These are phyloP conservation scores for Bruguiera parviflora DNA, from an alignment of 345 rosid species.

Conservation along the genomic window DNA sequence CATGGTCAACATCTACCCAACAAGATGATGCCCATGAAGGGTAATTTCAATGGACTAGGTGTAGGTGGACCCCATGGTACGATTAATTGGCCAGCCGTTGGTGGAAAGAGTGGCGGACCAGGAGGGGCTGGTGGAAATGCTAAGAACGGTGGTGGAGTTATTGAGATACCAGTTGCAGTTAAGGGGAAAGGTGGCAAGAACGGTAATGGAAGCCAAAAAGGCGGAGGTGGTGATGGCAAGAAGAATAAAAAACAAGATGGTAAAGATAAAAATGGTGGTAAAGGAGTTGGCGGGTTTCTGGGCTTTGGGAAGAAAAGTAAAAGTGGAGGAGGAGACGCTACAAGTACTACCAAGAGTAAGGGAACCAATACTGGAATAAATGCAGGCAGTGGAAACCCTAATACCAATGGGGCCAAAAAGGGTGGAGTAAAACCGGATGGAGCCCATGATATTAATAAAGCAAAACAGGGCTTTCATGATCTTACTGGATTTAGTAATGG, in stretches of 20 bases:
- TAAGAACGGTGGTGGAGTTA: constrained; percentile 32
- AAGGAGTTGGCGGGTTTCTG: background rate
- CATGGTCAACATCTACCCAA: constrained; percentile 39
- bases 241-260: constrained; percentile 13
- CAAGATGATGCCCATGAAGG: constrained; percentile 40
- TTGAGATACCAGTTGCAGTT: background rate
- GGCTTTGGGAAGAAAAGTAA: constrained; percentile 3
- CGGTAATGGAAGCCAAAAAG: constrained; percentile 15
- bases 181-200: background rate
- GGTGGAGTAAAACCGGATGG: background rate
- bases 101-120: background rate
- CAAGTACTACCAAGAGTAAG: background rate
- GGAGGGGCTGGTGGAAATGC: background rate
- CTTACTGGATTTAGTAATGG: background rate
- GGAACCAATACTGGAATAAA: background rate
- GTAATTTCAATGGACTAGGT: constrained; percentile 19
- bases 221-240: constrained; percentile 23
- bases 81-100: constrained; percentile 38
- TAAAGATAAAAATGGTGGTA: constrained; percentile 11
- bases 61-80: constrained; percentile 20
- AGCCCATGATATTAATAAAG: background rate
- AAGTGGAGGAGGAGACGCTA: background rate
- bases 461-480: background rate
- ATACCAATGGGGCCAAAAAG: background rate
- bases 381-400: background rate